Percentiles rank a stretch among this genome's conserved stretches.
These are phyloP conservation scores for Liriodendron chinense DNA, from an alignment of 164 flowering plant genomes.

Conservation along the genomic window DNA sequence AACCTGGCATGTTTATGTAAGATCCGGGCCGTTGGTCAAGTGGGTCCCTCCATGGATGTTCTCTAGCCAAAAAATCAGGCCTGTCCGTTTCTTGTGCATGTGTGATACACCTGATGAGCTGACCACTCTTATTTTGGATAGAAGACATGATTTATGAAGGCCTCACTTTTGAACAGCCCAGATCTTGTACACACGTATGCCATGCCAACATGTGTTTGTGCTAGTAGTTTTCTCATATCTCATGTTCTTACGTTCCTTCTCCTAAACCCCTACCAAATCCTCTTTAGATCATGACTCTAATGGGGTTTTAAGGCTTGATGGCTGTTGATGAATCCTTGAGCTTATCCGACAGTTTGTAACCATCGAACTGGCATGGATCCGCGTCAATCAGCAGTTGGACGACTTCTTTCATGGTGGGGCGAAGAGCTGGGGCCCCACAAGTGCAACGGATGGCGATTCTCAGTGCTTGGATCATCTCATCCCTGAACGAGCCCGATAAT, in stretches of 20 bases:
- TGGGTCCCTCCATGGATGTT: no score
- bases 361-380: constrained; percentile 60
- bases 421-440: constrained; percentile 42
- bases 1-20: no score
- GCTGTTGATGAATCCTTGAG: constrained; percentile 35
- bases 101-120: no score
- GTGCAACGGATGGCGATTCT: constrained; percentile 82
- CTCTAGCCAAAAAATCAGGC: no score
- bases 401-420: constrained; percentile 93
- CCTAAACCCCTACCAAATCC: constrained; percentile 9
- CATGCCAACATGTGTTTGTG: no score
- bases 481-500: constrained; percentile 50
- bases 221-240: no score
- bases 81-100: no score
- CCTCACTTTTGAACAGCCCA: no score
- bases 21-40: no score
- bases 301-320: constrained; percentile 29
- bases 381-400: constrained; percentile 77
- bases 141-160: no score
- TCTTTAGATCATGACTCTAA: constrained; percentile 25
- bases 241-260: background rate
- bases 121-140: no score
- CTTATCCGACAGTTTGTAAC: constrained; percentile 48
- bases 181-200: no score
- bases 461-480: constrained; percentile 77